Evolutionary conservation across 345 rosid species (phyloP).

Genomic region (Isatis tinctoria): DNA sequence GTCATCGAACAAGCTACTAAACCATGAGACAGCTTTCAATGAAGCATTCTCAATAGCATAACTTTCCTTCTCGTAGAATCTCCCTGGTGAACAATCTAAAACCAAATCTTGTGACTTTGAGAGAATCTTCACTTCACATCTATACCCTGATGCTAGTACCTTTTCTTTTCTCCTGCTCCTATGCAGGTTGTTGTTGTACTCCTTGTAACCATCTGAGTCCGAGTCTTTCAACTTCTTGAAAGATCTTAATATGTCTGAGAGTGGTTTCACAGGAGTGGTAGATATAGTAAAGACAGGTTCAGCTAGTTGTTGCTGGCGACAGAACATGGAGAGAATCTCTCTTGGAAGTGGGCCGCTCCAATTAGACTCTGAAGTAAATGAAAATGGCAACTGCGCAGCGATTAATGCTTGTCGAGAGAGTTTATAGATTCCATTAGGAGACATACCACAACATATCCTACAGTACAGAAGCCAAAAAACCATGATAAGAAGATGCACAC

Average conservation of each 20-base stretch:
- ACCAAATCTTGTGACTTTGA: slow-evolving; percentile 46
- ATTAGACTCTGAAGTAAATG: slow-evolving; percentile 59
- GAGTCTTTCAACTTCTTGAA: slow-evolving; percentile 45
- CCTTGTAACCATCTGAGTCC: slow-evolving; percentile 17
- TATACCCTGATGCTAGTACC: slow-evolving; percentile 31
- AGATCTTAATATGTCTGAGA: slow-evolving; percentile 42
- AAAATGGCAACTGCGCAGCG: slow-evolving; percentile 57
- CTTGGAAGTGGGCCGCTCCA: slow-evolving; percentile 83
- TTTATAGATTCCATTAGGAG: slow-evolving; percentile 78
- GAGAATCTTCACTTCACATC: slow-evolving; percentile 61
- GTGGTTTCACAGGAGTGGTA: slow-evolving; percentile 34
- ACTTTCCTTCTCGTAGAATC: slow-evolving; percentile 53
- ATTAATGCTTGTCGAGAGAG: slow-evolving; percentile 65
- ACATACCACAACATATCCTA: slow-evolving; percentile 58
- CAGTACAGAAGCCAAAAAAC: slow-evolving; percentile 31
- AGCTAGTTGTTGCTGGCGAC: slow-evolving; percentile 69
- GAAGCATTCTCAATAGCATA: slow-evolving; percentile 68
- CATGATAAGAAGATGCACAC: too few relatives aligned
- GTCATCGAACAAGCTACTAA: slow-evolving; percentile 51
- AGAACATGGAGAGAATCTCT: slow-evolving; percentile 64
- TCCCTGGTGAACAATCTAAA: slow-evolving; percentile 29
- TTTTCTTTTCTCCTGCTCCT: slow-evolving; percentile 19
- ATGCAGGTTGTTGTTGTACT: background rate
- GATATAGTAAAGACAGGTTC: slow-evolving; percentile 62
- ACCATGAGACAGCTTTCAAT: slow-evolving; percentile 66